phyloP scores from a whole-genome alignment of 2,329 filamentous ascomycete species.

The Talaromyces sp. region DNA sequence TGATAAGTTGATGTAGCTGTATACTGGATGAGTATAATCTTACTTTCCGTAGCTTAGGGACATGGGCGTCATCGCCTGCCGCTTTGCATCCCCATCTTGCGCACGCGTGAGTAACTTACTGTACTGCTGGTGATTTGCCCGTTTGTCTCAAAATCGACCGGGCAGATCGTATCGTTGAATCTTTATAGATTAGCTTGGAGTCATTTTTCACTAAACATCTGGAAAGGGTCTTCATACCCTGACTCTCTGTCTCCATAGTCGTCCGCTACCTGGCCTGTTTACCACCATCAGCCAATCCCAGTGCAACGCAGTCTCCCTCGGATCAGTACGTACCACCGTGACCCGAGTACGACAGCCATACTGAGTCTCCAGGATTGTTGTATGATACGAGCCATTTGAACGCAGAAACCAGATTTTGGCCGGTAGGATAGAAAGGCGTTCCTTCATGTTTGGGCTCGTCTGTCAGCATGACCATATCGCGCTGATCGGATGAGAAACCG shows the following conservation, averaged over 20 bases:
- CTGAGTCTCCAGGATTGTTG: conserved; percentile 50
- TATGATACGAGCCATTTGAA: conserved; percentile 57
- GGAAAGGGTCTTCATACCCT: neutral
- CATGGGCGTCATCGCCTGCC: neutral
- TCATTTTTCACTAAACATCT: neutral
- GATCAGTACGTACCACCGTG: conserved; percentile 55
- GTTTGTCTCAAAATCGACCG: conserved; percentile 52
- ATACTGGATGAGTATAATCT: neutral
- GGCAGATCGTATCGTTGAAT: conserved; percentile 55
- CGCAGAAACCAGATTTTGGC: conserved; percentile 51
- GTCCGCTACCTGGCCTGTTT: conserved; percentile 17
- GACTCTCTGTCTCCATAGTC: conserved; percentile 18
- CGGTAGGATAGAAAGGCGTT: conserved; percentile 39
- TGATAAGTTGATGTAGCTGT: conserved; percentile 52
- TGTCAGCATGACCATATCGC: conserved; percentile 47
- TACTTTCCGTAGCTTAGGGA: neutral
- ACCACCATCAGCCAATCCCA: neutral
- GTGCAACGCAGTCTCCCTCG: neutral
- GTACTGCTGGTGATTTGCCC: conserved; percentile 56
- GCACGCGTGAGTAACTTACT: conserved; percentile 20
- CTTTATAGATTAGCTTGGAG: conserved; percentile 17
- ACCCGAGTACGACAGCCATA: conserved; percentile 60
- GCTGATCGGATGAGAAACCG: conserved; percentile 44
- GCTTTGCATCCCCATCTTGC: neutral
- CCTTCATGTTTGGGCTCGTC: conserved; percentile 37